Evolutionary conservation across 1,139 yeast species (phyloP), one percentile per base, ranked within the genome.

Genomic region (Wickerhamomyces sp.): DNA sequence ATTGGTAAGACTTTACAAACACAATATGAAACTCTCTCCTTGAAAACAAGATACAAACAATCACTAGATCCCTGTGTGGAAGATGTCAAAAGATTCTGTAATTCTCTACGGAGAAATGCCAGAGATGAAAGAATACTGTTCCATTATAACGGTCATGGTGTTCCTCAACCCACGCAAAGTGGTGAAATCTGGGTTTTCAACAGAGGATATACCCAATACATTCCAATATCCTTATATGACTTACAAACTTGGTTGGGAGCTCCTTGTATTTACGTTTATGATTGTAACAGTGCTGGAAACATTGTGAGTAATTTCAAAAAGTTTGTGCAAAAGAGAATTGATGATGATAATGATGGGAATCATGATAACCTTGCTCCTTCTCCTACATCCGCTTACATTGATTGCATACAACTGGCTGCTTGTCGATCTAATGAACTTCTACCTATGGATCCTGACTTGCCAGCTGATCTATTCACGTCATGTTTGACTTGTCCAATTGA

Each of bases 131-230:
- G 99, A 45, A 85, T 91, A 10, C 65, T 93, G 44, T 93, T 93
- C 64, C 99, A 94, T 63, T 93, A 94, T 63, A 93, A 93, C 59
- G 99, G 99, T 5, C 99, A 93, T 61, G 99, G 99, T 15, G 99
- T 93, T 3, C 99, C 99, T 0, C 90, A 90, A 55, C 99, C 99
- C 0, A 94, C 99, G 0, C 81, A 90, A 30, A 81, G 91, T 45
- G 99, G 99, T n/a, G 99, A 93, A 61, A 89, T 93, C 26, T 93
- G 99, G 99, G 98, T 94, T 14, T 93, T 93, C 68, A 93, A 93
- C 64, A 72, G 97, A 56, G 96, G 96, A 1, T 94, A 91, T 63
- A 93, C 99, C 1, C 99, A 93, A 66, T 93, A 93, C 62, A 93
- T 93, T 50, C 99, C 99, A 1, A 94, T 93, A 2, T 87, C 96